Evolutionary conservation across 768 basidiomycete genomes (phyloP), one percentile per base, ranked within the genome.

Genomic region (Leccinum obscurum): DNA sequence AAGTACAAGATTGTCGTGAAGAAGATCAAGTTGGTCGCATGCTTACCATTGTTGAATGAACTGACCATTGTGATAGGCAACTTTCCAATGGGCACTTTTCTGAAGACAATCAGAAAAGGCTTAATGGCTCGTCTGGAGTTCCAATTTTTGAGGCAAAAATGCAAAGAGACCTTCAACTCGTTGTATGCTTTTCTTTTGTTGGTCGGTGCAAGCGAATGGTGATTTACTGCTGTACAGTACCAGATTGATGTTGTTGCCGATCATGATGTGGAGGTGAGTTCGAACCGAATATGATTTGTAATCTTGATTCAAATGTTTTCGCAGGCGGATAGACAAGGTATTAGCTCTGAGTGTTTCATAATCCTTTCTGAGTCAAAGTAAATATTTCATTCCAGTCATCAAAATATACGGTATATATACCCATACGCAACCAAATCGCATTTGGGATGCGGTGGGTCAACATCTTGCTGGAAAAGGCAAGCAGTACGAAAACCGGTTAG

Each of bases 131-230:
- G 13, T 69, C 71, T 14, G 80, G 80, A 1, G 70, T 89, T 3
- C 85, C 88, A 0, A 80, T 90, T 10, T 89, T 80, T 55, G 87
- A 89, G 66, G 89, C 89, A 0, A 89, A 87, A 68, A 84, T 89
- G 79, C 82, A 81, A 10, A 65, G 75, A 0, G 83, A 85, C 62
- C 67, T 78, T 24, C 74, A 83, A 11, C 69, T 87, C 24, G 76
- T 87, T 2, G 84, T 85, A 65, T 5, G 80, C 70, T 32, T 41
- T 26, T 55, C 26, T 7, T 49, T 50, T 54, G 10, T 7, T 1
- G 9, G 44, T 20, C 4, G 10, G 17, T 15, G 22, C 15, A 34
- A 49, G 10, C 1, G 14, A 48, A 46, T 2, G 1, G 11, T n/a
- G 17, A 30, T 48, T 64, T 13, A 69, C 14, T 32, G 28, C 2